phyloP scores from a whole-genome alignment of 176 grass and related monocot species.

The Urochloa ruziziensis region DNA sequence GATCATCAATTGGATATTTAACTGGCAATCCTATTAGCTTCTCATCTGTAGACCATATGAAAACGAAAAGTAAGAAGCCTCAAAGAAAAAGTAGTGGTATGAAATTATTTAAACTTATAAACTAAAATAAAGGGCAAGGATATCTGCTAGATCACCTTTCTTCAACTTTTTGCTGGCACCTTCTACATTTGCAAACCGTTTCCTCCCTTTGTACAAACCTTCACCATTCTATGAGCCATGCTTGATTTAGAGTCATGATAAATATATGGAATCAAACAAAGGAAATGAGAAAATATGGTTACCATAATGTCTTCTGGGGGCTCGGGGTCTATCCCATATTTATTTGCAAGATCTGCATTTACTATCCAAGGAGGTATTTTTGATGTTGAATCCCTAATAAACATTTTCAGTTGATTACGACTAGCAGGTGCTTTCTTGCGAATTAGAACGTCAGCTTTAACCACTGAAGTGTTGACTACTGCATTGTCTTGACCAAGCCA shows the following conservation, averaged over 20 bases:
- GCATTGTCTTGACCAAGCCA: conserved; percentile 74
- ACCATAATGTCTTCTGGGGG: conserved; percentile 60
- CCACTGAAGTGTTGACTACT: conserved; percentile 46
- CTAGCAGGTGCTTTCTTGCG: conserved; percentile 57
- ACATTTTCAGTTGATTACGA: conserved; percentile 59
- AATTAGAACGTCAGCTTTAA: conserved; percentile 66
- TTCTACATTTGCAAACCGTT: conserved; percentile 49
- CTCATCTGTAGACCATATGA: conserved; percentile 48
- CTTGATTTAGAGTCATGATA: conserved; percentile 33
- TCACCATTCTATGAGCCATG: conserved; percentile 48
- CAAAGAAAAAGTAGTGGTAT: not conserved
- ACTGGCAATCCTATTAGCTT: conserved; percentile 22
- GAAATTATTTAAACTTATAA: conserved; percentile 17
- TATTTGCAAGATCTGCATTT: conserved; percentile 67
- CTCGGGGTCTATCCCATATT: conserved; percentile 61
- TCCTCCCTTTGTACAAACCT: conserved; percentile 44
- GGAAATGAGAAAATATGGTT: conserved; percentile 39
- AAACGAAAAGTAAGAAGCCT: conserved; percentile 22
- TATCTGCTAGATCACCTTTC: conserved; percentile 39
- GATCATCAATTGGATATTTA: conserved; percentile 90
- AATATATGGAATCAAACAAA: conserved; percentile 10
- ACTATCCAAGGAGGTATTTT: conserved; percentile 73
- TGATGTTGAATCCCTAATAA: conserved; percentile 71
- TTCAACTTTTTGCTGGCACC: conserved; percentile 35
- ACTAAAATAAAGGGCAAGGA: conserved; percentile 14